Evolutionary conservation across 2,329 filamentous ascomycete species (phyloP).

Genomic region (Penicillium sp.): DNA sequence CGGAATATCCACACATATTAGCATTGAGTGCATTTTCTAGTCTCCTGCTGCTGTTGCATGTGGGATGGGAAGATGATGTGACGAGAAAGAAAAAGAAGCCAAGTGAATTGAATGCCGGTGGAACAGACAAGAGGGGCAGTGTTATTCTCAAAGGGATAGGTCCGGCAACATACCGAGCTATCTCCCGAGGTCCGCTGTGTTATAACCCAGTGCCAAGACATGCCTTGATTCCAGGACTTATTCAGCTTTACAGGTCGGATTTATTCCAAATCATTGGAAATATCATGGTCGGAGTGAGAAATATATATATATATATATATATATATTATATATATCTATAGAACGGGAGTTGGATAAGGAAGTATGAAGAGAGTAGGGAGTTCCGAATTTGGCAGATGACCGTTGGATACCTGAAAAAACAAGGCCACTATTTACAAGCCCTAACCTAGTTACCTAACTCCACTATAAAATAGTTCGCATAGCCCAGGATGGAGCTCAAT

Average conservation of each 20-base stretch:
- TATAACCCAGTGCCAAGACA: background rate
- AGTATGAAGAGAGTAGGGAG: background rate
- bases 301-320: too few relatives aligned
- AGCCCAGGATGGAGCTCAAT: too few relatives aligned
- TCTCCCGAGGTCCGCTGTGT: background rate
- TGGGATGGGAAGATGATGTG: background rate
- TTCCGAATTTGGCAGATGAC: background rate
- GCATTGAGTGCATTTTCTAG: background rate
- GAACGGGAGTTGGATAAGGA: background rate
- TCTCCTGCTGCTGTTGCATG: background rate
- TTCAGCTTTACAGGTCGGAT: background rate
- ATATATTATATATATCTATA: too few relatives aligned
- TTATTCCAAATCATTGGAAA: background rate
- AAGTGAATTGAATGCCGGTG: background rate
- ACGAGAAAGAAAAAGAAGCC: background rate
- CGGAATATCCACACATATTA: background rate
- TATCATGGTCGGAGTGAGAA: rapidly evolving
- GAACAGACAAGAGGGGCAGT: background rate
- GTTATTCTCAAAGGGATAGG: background rate
- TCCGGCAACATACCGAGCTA: background rate
- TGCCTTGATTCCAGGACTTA: background rate
- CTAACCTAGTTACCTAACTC: too few relatives aligned
- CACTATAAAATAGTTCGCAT: background rate
- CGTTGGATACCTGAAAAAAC: background rate
- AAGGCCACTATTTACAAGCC: background rate